Conservation (phyloP, 1,284 basidiomycete genomes). For the Irpex sp. region DNA sequence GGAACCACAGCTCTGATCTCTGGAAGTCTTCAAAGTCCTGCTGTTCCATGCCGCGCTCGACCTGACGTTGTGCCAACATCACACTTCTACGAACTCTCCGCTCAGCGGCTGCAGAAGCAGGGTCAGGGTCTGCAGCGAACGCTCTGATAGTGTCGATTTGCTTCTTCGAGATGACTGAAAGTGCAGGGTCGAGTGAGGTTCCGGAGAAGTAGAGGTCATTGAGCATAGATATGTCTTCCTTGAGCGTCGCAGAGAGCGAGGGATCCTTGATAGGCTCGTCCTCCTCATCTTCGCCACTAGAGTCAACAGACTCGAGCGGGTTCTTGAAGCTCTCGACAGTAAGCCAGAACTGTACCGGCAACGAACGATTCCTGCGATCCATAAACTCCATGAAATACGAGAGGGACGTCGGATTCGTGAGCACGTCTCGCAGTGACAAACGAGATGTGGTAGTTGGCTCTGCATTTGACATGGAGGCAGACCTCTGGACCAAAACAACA, state of each 20-base stretch:
- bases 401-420: slow-evolving; percentile 83
- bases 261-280: slow-evolving; percentile 58
- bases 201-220: slow-evolving; percentile 80
- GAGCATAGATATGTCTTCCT: slow-evolving; percentile 85
- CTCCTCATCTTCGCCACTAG: slow-evolving; percentile 62
- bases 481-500: slow-evolving; percentile 4
- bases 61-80: slow-evolving; percentile 78
- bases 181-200: slow-evolving; percentile 48
- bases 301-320: slow-evolving; percentile 81
- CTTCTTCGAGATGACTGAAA: slow-evolving; percentile 64
- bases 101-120: slow-evolving; percentile 43
- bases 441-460: slow-evolving; percentile 22
- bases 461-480: slow-evolving; percentile 20
- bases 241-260: slow-evolving; percentile 56
- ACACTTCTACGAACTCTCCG: slow-evolving; percentile 70
- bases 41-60: slow-evolving; percentile 85
- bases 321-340: slow-evolving; percentile 97
- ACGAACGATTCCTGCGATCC: slow-evolving; percentile 81
- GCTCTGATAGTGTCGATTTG: slow-evolving; percentile 64
- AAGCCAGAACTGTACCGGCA: slow-evolving; percentile 95
- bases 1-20: slow-evolving; percentile 85
- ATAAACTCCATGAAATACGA: slow-evolving; percentile 98
- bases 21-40: slow-evolving; percentile 83
- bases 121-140: slow-evolving; percentile 51
- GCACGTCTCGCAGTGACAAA: slow-evolving; percentile 63